Conservation (phyloP, 208 protist genomes). For the Wallacemonas collosoma region DNA sequence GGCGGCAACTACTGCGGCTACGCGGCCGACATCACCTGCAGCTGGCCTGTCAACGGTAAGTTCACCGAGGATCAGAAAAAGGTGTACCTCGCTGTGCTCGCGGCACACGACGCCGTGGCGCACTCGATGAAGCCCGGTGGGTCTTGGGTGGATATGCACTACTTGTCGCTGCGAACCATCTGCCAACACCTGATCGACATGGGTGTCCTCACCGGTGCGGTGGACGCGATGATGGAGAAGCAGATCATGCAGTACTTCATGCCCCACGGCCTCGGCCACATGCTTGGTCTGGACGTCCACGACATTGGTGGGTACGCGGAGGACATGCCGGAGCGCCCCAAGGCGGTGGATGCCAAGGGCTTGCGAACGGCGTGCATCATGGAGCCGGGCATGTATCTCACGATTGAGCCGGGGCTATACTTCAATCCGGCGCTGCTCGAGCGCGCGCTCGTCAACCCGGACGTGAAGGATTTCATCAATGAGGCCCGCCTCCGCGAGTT, state of each 20-base stretch:
- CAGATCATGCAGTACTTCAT: constrained; percentile 95
- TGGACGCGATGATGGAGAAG: constrained; percentile 94
- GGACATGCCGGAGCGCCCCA: constrained; percentile 60
- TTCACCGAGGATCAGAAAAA: constrained; percentile 93
- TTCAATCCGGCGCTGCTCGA: constrained; percentile 88
- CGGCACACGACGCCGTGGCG: constrained; percentile 87
- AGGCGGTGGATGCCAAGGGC: constrained; percentile 72
- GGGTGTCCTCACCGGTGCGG: constrained; percentile 78
- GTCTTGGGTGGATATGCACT: constrained; percentile 95
- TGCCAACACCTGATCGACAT: constrained; percentile 76
- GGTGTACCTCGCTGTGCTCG: constrained; percentile 96
- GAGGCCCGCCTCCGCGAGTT: constrained; percentile 74
- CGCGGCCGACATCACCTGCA: constrained; percentile 97
- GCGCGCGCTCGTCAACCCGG: constrained; percentile 68
- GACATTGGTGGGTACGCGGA: constrained; percentile 96
- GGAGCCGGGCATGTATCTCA: constrained; percentile 94
- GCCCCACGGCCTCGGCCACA: constrained; percentile 97
- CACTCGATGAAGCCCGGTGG: constrained; percentile 93
- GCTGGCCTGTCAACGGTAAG: constrained; percentile 96
- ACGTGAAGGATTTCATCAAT: constrained; percentile 85
- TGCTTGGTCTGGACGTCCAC: constrained; percentile 96
- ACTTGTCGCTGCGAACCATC: constrained; percentile 88
- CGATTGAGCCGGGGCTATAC: constrained; percentile 97
- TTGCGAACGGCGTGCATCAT: constrained; percentile 90
- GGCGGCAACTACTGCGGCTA: constrained; percentile 97